Percentiles rank a stretch among this genome's conserved stretches.
Evolutionary conservation across 139 green algal genomes (phyloP).

Genomic region (Pleodorina starrii): DNA sequence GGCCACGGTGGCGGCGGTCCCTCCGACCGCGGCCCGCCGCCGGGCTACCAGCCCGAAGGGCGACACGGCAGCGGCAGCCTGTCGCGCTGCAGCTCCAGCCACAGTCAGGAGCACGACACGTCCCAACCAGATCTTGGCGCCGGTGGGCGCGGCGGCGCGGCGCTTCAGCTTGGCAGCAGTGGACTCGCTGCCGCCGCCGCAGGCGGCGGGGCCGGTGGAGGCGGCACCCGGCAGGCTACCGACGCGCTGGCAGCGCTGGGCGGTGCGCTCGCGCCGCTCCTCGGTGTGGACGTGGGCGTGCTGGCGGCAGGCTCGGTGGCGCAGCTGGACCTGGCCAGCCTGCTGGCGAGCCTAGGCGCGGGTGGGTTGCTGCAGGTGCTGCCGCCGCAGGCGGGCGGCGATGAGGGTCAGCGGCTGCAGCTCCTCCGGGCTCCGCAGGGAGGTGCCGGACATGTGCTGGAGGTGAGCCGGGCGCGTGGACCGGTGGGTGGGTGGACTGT

Average conservation of each 20-base stretch:
- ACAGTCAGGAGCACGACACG: neutral
- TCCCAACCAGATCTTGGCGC: neutral
- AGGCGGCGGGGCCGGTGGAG: neutral
- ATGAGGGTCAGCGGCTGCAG: neutral
- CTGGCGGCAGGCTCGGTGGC: neutral
- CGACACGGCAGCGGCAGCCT: neutral
- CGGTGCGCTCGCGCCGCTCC: neutral
- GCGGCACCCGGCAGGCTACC: neutral
- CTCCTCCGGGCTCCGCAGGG: neutral
- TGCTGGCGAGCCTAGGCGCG: neutral
- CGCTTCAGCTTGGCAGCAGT: neutral
- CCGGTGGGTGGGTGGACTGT: too few relatives aligned
- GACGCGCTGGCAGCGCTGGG: neutral
- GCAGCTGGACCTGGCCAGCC: neutral
- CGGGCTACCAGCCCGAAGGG: neutral
- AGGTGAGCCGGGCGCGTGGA: too few relatives aligned
- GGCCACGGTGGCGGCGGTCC: neutral
- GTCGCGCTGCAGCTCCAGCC: conserved; percentile 22
- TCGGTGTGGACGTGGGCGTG: neutral
- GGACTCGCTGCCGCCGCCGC: neutral
- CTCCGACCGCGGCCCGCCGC: neutral
- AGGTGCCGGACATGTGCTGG: neutral
- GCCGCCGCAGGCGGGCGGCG: neutral
- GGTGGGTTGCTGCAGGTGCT: conserved; percentile 21
- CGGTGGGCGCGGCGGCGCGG: neutral